phyloP scores from a whole-genome alignment of 164 flowering plant genomes.

The Aristolochia contorta region DNA sequence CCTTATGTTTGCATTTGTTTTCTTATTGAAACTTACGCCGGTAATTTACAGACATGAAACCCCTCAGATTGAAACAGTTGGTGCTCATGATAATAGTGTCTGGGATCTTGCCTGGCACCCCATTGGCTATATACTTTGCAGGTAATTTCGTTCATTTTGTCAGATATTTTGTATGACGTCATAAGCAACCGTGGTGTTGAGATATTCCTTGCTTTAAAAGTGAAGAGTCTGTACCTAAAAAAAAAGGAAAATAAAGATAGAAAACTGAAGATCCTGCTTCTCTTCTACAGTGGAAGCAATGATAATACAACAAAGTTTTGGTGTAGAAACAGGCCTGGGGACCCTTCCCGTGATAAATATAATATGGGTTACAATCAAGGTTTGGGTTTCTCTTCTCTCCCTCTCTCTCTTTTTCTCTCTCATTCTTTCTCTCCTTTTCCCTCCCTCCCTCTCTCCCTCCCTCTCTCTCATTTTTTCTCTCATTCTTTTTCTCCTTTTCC shows the following conservation, averaged over 20 bases:
- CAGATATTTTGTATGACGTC: too few relatives aligned
- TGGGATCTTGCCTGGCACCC: slow-evolving; percentile 99
- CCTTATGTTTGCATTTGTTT: not conserved
- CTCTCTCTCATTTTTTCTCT: not conserved
- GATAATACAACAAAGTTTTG: slow-evolving; percentile 95
- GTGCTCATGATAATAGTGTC: slow-evolving; percentile 92
- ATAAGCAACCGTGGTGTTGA: not conserved
- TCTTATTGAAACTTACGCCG: not conserved
- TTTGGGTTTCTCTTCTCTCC: too few relatives aligned
- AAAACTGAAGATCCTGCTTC: not conserved
- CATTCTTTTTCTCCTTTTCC: not conserved
- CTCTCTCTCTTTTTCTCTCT: too few relatives aligned
- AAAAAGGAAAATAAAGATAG: too few relatives aligned
- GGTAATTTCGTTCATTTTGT: slow-evolving; percentile 27
- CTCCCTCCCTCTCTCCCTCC: not conserved
- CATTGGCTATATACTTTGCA: slow-evolving; percentile 90
- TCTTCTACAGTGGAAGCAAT: slow-evolving; percentile 83
- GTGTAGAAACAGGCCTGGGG: slow-evolving; percentile 99
- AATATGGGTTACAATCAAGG: slow-evolving; percentile 69
- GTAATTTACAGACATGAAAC: slow-evolving; percentile 71
- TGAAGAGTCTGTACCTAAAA: not conserved
- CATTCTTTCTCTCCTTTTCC: too few relatives aligned
- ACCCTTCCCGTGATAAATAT: slow-evolving; percentile 69
- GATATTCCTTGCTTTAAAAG: not conserved
- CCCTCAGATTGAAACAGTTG: slow-evolving; percentile 75